Evolutionary conservation across 2,329 filamentous ascomycete species (phyloP).

Genomic region (Lasiodiplodia citricola): DNA sequence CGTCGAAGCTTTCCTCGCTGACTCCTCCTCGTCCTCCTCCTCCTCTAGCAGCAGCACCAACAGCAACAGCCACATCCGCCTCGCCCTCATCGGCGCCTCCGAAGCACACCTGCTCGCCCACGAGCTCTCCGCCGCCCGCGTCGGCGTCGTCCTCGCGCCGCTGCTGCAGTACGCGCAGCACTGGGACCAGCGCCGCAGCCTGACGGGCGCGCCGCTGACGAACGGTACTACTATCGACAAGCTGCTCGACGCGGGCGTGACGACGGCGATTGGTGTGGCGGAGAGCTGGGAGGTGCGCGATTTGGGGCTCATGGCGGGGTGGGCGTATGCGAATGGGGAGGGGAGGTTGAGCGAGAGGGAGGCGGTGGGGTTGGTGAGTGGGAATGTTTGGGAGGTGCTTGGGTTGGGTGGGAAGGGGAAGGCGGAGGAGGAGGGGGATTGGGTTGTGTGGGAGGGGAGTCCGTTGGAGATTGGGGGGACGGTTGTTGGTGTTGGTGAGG

Average conservation of each 20-base stretch:
- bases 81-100: constrained; percentile 67
- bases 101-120: constrained; percentile 66
- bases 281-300: constrained; percentile 69
- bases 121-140: constrained; percentile 61
- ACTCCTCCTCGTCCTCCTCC: constrained; percentile 59
- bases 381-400: constrained; percentile 64
- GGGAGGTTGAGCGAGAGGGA: constrained; percentile 60
- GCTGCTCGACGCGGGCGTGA: constrained; percentile 64
- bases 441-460: constrained; percentile 67
- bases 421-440: constrained; percentile 48
- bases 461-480: constrained; percentile 65
- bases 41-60: too few relatives aligned
- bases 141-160: constrained; percentile 66
- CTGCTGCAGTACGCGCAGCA: constrained; percentile 59
- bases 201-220: constrained; percentile 69
- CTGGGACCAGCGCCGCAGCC: constrained; percentile 68
- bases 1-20: constrained; percentile 54
- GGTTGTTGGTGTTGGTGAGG: constrained; percentile 44
- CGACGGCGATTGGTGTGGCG: constrained; percentile 62
- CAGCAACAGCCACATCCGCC: constrained; percentile 44
- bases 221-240: constrained; percentile 67
- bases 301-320: constrained; percentile 64
- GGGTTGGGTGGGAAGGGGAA: constrained; percentile 52
- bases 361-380: constrained; percentile 63
- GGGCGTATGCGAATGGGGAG: constrained; percentile 62